Evolutionary conservation across 768 basidiomycete genomes (phyloP).

Genomic region (Leccinum disarticulatum): DNA sequence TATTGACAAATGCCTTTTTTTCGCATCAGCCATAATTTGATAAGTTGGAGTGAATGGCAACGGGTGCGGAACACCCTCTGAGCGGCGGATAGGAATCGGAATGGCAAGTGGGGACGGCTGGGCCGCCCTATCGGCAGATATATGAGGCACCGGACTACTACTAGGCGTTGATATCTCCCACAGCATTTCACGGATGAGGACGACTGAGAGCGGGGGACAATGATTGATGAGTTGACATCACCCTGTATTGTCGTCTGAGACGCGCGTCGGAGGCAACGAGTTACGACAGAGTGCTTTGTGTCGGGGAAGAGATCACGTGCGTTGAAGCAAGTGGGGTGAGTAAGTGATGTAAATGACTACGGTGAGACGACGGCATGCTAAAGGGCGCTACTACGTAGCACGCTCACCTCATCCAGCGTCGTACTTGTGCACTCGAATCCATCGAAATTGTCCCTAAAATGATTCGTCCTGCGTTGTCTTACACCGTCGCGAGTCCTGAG

Average conservation of each 20-base stretch:
- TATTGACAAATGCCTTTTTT: too few species aligned
- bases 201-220: neutral
- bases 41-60: slow-evolving; percentile 21
- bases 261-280: slow-evolving; percentile 18
- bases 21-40: slow-evolving; percentile 17
- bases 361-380: neutral
- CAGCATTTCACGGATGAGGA: slow-evolving; percentile 3
- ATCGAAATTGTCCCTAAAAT: slow-evolving; percentile 11
- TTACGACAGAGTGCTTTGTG: neutral
- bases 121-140: neutral
- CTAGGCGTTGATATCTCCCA: neutral
- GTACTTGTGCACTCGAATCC: slow-evolving; percentile 21
- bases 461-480: slow-evolving; percentile 8
- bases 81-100: neutral
- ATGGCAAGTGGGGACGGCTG: slow-evolving; percentile 17
- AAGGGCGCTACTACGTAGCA: neutral
- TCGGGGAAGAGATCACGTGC: slow-evolving; percentile 40
- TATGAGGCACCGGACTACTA: neutral
- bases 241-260: slow-evolving; percentile 18
- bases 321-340: slow-evolving; percentile 48
- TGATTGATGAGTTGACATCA: neutral
- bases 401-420: slow-evolving; percentile 50
- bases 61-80: slow-evolving; percentile 1
- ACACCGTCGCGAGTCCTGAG: slow-evolving; percentile 2
- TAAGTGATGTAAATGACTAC: slow-evolving; percentile 46